Evolutionary conservation across 108 stramenopile genomes (phyloP).

Genomic region (Aurantiochytrium sp.): DNA sequence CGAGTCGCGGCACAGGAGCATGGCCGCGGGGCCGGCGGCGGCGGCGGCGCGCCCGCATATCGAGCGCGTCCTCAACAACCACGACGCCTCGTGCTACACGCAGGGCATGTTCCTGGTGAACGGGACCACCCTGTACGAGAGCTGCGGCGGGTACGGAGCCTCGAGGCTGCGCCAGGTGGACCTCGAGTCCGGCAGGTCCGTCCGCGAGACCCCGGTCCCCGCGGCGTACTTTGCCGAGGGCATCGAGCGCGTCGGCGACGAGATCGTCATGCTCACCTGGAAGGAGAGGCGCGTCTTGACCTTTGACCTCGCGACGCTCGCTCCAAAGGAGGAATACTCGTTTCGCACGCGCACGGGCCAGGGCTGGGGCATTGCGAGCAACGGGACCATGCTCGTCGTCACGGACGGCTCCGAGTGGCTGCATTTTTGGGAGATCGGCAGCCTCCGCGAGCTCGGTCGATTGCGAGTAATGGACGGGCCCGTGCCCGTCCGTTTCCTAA

Average conservation of each 20-base stretch:
- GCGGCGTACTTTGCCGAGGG: not conserved
- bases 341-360: not conserved
- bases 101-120: not conserved
- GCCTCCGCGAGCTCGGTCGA: not conserved
- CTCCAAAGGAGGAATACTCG: not conserved
- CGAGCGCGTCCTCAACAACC: not conserved
- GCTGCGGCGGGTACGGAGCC: not conserved
- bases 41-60: not conserved
- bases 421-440: not conserved
- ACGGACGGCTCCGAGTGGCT: not conserved
- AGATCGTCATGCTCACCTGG: conserved; percentile 3
- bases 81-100: conserved; percentile 13
- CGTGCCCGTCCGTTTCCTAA: not conserved
- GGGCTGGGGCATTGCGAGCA: conserved; percentile 16
- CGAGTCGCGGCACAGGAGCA: too few relatives aligned
- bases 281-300: not conserved
- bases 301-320: not conserved
- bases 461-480: not conserved
- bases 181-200: not conserved
- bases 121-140: not conserved
- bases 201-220: not conserved
- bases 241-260: not conserved
- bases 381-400: not conserved
- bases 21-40: too few relatives aligned
- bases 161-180: not conserved